phyloP scores from a whole-genome alignment of 2,329 filamentous ascomycete species.

The Colletotrichum tropicicola region DNA sequence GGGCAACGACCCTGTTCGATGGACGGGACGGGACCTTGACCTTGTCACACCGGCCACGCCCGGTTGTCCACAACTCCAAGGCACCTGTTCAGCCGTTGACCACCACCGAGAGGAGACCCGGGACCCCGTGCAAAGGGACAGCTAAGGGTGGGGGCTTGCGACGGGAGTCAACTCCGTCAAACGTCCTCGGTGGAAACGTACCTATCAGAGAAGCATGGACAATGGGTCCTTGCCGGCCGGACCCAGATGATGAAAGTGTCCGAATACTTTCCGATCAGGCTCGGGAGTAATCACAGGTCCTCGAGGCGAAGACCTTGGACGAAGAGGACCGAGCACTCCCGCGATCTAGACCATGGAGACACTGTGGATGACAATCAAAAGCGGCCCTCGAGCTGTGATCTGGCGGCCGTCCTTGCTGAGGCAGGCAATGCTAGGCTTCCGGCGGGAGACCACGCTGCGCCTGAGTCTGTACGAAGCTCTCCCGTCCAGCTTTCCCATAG shows the following conservation, averaged over 20 bases:
- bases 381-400: background rate
- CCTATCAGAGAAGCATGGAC: background rate
- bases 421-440: background rate
- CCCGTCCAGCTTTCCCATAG: background rate
- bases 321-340: background rate
- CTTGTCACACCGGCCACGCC: background rate
- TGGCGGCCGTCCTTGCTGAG: background rate
- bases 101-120: background rate
- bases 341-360: background rate
- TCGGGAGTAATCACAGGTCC: background rate
- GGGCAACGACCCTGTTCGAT: background rate
- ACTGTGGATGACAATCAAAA: background rate
- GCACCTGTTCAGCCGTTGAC: background rate
- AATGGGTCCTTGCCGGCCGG: no score
- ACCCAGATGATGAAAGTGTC: background rate
- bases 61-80: background rate
- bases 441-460: background rate
- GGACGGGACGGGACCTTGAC: background rate
- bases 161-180: constrained; percentile 3
- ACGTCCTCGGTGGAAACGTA: background rate
- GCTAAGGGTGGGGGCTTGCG: background rate
- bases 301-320: background rate
- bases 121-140: background rate
- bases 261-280: background rate
- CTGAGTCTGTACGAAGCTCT: background rate